Evolutionary conservation across 495 filamentous ascomycete species (phyloP).

Genomic region (Penicillium herquei): DNA sequence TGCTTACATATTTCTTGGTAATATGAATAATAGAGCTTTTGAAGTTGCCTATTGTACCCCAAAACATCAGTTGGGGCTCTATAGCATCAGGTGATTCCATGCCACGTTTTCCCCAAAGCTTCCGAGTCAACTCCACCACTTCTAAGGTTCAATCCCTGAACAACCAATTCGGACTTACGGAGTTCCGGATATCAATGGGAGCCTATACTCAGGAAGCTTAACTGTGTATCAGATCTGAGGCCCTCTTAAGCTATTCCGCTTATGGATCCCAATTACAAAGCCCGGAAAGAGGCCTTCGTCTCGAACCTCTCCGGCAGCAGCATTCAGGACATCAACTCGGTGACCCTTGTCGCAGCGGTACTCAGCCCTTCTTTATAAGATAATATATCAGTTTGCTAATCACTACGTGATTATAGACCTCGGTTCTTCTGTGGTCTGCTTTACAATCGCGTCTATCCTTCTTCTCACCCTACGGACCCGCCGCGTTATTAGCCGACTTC

Average conservation of each 20-base stretch:
- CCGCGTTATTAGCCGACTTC: constrained; percentile 74
- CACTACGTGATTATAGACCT: constrained; percentile 49
- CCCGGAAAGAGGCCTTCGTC: constrained; percentile 90
- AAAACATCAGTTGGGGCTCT: background rate
- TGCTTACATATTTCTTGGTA: no score
- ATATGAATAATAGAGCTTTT: no score
- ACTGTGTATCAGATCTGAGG: background rate
- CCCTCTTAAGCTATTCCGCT: constrained; percentile 1
- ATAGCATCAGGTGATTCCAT: background rate
- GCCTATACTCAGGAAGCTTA: background rate
- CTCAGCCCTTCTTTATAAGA: constrained; percentile 16
- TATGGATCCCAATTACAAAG: constrained; percentile 74
- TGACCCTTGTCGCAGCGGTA: constrained; percentile 84
- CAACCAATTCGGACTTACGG: background rate
- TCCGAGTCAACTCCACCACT: background rate
- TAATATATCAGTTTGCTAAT: no score
- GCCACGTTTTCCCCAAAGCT: background rate
- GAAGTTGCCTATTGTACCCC: no score
- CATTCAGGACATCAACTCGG: constrained; percentile 80
- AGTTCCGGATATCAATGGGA: background rate
- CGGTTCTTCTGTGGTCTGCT: constrained; percentile 83
- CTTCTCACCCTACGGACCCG: constrained; percentile 70
- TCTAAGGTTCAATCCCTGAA: background rate
- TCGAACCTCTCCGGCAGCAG: constrained; percentile 85
- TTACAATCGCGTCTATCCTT: constrained; percentile 84